phyloP scores from a whole-genome alignment of 495 filamentous ascomycete genomes.

The Penicillium silybi region DNA sequence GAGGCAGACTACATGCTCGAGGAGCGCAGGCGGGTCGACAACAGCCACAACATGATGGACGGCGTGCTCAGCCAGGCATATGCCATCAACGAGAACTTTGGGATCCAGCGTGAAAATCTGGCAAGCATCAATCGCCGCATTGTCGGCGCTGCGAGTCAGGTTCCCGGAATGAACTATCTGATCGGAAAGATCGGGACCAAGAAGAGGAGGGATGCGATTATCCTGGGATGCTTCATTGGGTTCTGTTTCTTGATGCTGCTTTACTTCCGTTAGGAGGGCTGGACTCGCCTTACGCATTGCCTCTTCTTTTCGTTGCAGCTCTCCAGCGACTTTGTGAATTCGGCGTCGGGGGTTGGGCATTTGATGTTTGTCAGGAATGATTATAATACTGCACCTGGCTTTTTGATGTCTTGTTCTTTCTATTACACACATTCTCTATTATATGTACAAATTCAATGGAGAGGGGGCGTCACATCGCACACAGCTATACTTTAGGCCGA shows the following conservation, averaged over 20 bases:
- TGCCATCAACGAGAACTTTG: slow-evolving; percentile 90
- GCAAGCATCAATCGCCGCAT: slow-evolving; percentile 85
- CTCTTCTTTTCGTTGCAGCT: slow-evolving; percentile 10
- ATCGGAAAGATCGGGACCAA: slow-evolving; percentile 92
- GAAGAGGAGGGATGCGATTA: slow-evolving; percentile 92
- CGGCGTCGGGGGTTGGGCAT: slow-evolving; percentile 25
- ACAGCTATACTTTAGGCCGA: slow-evolving; percentile 9
- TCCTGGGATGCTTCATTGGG: slow-evolving; percentile 85
- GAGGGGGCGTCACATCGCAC: slow-evolving; percentile 13
- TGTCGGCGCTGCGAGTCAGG: slow-evolving; percentile 78
- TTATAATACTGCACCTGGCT: slow-evolving; percentile 17
- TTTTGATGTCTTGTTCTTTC: slow-evolving; percentile 18
- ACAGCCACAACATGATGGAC: slow-evolving; percentile 82
- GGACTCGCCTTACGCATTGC: slow-evolving; percentile 1
- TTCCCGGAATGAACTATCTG: slow-evolving; percentile 89
- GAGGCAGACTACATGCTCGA: slow-evolving; percentile 97
- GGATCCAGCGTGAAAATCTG: slow-evolving; percentile 78
- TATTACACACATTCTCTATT: slow-evolving; percentile 34
- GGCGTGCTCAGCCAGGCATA: slow-evolving; percentile 94
- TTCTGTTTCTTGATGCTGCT: slow-evolving; percentile 85
- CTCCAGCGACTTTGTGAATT: slow-evolving; percentile 18
- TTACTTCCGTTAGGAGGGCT: slow-evolving; percentile 60
- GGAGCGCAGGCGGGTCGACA: slow-evolving; percentile 79
- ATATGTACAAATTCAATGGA: slow-evolving; percentile 28
- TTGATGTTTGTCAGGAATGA: slow-evolving; percentile 7